Evolutionary conservation across 257 asterid genomes (phyloP), one percentile per base, ranked within the genome.

Genomic region (Striga asiatica): DNA sequence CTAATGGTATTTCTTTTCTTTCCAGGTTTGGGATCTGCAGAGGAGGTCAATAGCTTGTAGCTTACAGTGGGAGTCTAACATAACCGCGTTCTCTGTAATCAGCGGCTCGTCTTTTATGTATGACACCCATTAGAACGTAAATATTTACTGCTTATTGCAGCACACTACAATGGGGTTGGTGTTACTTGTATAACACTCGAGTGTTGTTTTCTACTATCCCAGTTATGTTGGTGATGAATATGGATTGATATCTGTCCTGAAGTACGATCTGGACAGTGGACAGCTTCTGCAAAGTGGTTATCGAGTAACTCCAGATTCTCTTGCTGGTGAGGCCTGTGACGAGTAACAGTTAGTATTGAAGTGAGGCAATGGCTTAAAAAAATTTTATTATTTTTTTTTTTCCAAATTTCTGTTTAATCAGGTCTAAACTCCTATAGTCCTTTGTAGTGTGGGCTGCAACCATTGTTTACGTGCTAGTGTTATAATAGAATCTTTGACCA

Each of bases 141-240:
- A 57, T 58, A 67, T 62, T 61, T 57, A 62, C 57, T 66, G 17
- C 8, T 54, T 21, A 27, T 22, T 43, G 42, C 17, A 20, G 13
- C 19, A 18, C 12, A 25, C 48, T 50, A 31, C 54, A 41, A 13
- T 34, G 48, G 66, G 62, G 55, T 61, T 67, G 55, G 10, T 21
- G 28, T 60, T 8, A 59, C 12, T 50, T 47, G 51, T 42, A 48
- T 60, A 49, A 20, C 45, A 27, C 71, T 8, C 62, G 74, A 74
- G 68, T 56, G 56, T 61, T 71, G 46, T 24, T 59, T 54, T 61
- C 8, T 60, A 56, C 51, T 65, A 18, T 73, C 28, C 35, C 66
- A 88, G 97, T 89, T 88, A 77, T 66, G 67, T 82, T 66, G 95
- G 95, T 63, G 97, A 88, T 74, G 97, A 88, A 73, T 52, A 77